Evolutionary conservation across 2,329 filamentous ascomycete species (phyloP).

Genomic region (Graphilbum fragrans): DNA sequence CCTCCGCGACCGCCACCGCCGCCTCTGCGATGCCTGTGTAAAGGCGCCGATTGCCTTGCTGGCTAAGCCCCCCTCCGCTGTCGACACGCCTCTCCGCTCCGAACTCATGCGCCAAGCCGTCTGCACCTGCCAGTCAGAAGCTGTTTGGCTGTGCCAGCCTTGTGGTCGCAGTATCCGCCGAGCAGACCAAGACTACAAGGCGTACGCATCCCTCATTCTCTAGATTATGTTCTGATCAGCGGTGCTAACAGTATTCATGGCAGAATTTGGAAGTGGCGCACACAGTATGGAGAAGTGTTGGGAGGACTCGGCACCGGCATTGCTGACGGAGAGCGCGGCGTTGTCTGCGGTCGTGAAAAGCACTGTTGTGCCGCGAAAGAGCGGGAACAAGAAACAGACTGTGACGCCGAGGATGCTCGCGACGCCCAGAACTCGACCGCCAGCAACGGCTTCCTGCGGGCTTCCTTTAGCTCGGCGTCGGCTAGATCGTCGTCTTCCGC

Average conservation of each 20-base stretch:
- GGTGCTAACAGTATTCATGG: background rate
- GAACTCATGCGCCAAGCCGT: slow-evolving; percentile 43
- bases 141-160: slow-evolving; percentile 75
- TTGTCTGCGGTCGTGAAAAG: slow-evolving; percentile 72
- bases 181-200: slow-evolving; percentile 45
- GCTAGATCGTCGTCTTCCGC: slow-evolving; percentile 5
- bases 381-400: slow-evolving; percentile 75
- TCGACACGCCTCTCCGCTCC: slow-evolving; percentile 35
- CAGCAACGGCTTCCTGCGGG: background rate
- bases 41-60: slow-evolving; percentile 55
- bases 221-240: background rate
- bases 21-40: slow-evolving; percentile 66
- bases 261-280: slow-evolving; percentile 81
- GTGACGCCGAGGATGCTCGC: slow-evolving; percentile 63
- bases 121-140: slow-evolving; percentile 39
- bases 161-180: slow-evolving; percentile 63
- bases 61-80: slow-evolving; percentile 28
- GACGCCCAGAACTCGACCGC: slow-evolving; percentile 23
- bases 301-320: slow-evolving; percentile 76
- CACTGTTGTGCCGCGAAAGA: slow-evolving; percentile 64
- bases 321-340: slow-evolving; percentile 76
- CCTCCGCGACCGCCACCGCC: slow-evolving; percentile 64
- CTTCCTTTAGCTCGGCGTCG: slow-evolving; percentile 4
- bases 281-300: slow-evolving; percentile 69
- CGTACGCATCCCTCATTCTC: slow-evolving; percentile 23